phyloP scores from a whole-genome alignment of 345 rosid species.

The Aegle marmelos region DNA sequence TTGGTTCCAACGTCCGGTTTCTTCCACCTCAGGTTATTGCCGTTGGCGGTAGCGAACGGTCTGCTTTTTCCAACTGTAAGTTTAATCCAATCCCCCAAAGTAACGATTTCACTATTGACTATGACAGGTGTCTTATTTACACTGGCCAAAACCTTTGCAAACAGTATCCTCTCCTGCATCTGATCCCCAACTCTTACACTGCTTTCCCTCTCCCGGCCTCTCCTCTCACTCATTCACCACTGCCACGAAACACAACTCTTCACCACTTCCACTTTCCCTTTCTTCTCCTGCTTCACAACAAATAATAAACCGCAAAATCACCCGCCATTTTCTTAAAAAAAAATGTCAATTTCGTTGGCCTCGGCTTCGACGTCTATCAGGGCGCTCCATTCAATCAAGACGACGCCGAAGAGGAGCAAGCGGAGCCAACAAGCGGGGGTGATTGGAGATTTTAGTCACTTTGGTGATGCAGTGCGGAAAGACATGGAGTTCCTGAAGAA shows the following conservation, averaged over 20 bases:
- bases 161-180: neutral
- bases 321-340: neutral
- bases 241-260: neutral
- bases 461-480: conserved; percentile 54
- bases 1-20: neutral
- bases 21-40: too few relatives aligned
- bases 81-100: neutral
- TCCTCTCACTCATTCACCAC: neutral
- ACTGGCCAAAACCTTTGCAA: neutral
- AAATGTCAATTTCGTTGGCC: conserved; percentile 28
- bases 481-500: conserved; percentile 62
- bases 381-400: conserved; percentile 13
- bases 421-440: conserved; percentile 23
- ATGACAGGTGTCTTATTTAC: neutral
- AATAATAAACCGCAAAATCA: neutral
- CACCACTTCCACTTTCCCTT: neutral
- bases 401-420: conserved; percentile 32
- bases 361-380: conserved; percentile 16
- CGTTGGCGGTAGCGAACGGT: neutral
- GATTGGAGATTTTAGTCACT: conserved; percentile 54
- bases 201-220: neutral
- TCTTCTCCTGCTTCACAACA: conserved; percentile 10
- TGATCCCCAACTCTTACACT: neutral
- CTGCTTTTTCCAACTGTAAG: neutral
- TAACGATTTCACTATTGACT: neutral